Conservation (phyloP, 73 alveolate species). For the Tetrahymena thermophila region DNA sequence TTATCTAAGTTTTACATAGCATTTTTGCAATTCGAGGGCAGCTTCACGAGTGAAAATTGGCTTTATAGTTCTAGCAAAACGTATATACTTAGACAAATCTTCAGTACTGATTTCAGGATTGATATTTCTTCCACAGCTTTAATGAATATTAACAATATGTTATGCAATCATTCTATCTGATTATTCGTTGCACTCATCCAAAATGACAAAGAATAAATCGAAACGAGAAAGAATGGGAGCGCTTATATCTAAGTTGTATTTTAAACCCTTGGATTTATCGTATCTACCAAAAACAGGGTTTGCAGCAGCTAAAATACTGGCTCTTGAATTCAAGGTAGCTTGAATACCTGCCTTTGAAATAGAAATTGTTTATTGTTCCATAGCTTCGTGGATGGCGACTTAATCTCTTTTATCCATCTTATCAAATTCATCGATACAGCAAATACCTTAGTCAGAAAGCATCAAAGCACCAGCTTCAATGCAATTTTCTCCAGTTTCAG, state of each 20-base stretch:
- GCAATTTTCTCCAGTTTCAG: constrained; percentile 96
- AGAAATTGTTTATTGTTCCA: constrained; percentile 99
- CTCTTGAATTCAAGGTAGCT: constrained; percentile 95
- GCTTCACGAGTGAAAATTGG: constrained; percentile 93
- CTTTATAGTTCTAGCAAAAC: constrained; percentile 82
- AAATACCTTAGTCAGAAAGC: constrained; percentile 99
- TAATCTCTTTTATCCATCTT: constrained; percentile 98
- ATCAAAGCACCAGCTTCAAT: constrained; percentile 99
- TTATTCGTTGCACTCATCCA: constrained; percentile 83
- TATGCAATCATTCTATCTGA: constrained; percentile 77
- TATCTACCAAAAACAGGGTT: constrained; percentile 95
- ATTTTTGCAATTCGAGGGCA: constrained; percentile 75
- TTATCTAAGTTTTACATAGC: constrained; percentile 79
- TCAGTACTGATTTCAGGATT: constrained; percentile 70
- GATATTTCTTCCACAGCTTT: constrained; percentile 47
- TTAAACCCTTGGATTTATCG: constrained; percentile 87
- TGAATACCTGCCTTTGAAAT: constrained; percentile 95
- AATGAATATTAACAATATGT: constrained; percentile 85
- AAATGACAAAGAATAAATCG: constrained; percentile 92
- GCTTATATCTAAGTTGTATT: constrained; percentile 88
- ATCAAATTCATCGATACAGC: constrained; percentile 99
- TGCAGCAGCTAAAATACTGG: constrained; percentile 98
- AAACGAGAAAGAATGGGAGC: constrained; percentile 99
- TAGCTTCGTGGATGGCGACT: constrained; percentile 99
- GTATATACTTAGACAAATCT: constrained; percentile 80